phyloP scores from a whole-genome alignment of 768 basidiomycete species.

The Serpula lacrymans region DNA sequence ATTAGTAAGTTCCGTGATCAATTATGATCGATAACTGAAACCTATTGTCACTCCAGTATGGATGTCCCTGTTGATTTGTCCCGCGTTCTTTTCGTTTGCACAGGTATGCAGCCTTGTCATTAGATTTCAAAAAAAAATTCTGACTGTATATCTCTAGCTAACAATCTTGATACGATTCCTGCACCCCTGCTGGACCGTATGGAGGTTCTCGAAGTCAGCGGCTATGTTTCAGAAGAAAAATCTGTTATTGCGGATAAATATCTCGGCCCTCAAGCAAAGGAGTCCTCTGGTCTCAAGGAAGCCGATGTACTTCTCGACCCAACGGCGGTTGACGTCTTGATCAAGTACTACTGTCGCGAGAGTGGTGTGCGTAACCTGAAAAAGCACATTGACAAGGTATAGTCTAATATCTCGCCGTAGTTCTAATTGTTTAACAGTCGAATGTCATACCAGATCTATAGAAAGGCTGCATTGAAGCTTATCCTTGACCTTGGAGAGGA shows the following conservation, averaged over 20 bases:
- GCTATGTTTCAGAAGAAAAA: slow-evolving; percentile 95
- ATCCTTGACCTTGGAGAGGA: slow-evolving; percentile 89
- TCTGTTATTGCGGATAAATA: slow-evolving; percentile 82
- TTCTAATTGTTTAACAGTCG: neutral
- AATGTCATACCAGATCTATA: slow-evolving; percentile 67
- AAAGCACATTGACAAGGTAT: slow-evolving; percentile 97
- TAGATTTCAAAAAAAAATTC: neutral
- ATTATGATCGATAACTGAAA: no score
- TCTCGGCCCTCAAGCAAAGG: slow-evolving; percentile 90
- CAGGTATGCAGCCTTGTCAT: slow-evolving; percentile 38
- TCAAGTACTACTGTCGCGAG: slow-evolving; percentile 97
- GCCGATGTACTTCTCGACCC: slow-evolving; percentile 80
- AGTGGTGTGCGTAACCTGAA: slow-evolving; percentile 96
- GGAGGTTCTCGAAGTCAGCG: slow-evolving; percentile 94
- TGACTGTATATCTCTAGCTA: slow-evolving; percentile 46
- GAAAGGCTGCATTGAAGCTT: slow-evolving; percentile 91
- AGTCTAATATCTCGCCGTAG: slow-evolving; percentile 3
- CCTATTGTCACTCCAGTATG: slow-evolving; percentile 67
- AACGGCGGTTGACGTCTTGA: slow-evolving; percentile 78
- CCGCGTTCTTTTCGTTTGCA: slow-evolving; percentile 96
- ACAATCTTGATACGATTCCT: slow-evolving; percentile 90
- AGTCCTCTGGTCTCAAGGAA: slow-evolving; percentile 79
- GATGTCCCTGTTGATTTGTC: slow-evolving; percentile 97
- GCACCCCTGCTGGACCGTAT: slow-evolving; percentile 92
- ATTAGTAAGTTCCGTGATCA: slow-evolving; percentile 77